phyloP scores from a whole-genome alignment of 1,284 basidiomycete genomes.

The Fomitopsis schrenkii region DNA sequence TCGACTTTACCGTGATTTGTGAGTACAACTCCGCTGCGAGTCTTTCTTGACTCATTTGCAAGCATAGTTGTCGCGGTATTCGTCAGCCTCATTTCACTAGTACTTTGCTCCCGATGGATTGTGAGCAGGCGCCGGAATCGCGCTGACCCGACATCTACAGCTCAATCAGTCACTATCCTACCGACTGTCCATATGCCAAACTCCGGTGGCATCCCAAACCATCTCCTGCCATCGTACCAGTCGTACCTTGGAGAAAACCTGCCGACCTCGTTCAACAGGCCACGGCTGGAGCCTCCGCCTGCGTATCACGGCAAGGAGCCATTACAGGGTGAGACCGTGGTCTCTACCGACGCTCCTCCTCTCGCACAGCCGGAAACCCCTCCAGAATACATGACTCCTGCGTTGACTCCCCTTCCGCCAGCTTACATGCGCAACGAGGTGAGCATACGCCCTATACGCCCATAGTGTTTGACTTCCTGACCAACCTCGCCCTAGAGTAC shows the following conservation, averaged over 20 bases:
- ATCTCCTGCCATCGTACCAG: neutral
- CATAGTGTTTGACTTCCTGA: neutral
- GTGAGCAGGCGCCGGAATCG: constrained; percentile 9
- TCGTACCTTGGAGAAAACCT: neutral
- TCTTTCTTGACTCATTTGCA: neutral
- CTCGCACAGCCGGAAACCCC: neutral
- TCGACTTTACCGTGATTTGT: neutral
- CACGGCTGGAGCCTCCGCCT: neutral
- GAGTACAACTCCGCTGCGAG: neutral
- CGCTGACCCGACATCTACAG: neutral
- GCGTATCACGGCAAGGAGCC: neutral
- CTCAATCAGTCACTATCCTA: neutral
- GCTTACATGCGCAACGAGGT: neutral
- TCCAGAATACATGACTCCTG: neutral
- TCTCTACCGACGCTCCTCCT: neutral
- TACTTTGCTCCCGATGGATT: neutral
- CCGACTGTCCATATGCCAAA: neutral
- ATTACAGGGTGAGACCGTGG: neutral
- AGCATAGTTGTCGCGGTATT: neutral
- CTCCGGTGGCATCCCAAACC: neutral
- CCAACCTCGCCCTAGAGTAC: too few relatives aligned
- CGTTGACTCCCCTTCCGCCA: neutral
- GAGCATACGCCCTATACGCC: neutral
- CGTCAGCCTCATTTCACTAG: neutral
- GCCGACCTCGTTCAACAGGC: neutral